Conservation (phyloP, 2,329 filamentous ascomycete species). For the Diaporthe velutina region DNA sequence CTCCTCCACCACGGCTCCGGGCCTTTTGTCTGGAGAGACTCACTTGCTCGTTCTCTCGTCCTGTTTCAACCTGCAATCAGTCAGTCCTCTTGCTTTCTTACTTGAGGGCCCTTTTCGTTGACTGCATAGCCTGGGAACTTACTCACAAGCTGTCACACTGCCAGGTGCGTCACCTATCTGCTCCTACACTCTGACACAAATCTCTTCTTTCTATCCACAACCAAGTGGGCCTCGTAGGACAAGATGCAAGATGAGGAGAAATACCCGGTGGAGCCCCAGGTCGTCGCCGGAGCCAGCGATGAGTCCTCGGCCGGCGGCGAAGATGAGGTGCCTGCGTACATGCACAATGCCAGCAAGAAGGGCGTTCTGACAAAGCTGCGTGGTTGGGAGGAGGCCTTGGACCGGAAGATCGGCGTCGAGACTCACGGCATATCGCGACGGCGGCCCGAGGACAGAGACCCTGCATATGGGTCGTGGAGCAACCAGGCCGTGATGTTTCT, state of each 20-base stretch:
- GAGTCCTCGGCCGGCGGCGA: constrained; percentile 23
- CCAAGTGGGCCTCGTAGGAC: not conserved
- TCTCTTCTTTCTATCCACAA: not conserved
- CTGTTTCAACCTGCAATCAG: not conserved
- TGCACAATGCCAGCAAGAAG: constrained; percentile 39
- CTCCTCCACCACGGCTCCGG: not conserved
- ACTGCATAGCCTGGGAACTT: not conserved
- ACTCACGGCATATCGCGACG: constrained; percentile 60
- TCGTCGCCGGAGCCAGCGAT: constrained; percentile 27
- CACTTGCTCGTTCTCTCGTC: not conserved
- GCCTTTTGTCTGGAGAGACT: not conserved
- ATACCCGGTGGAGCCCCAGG: constrained; percentile 26
- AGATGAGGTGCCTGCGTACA: constrained; percentile 36
- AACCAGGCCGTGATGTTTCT: constrained; percentile 63
- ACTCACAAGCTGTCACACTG: not conserved
- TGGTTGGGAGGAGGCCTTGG: constrained; percentile 57
- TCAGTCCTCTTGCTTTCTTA: not conserved
- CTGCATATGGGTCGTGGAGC: constrained; percentile 51
- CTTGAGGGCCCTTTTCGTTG: not conserved
- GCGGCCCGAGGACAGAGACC: constrained; percentile 57
- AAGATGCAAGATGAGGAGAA: constrained; percentile 39
- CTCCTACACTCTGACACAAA: not conserved
- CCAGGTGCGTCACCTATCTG: not conserved
- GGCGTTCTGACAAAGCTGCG: constrained; percentile 54
- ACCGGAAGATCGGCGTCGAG: constrained; percentile 62